A percentile compares a stretch with the other conserved stretches of the same genome.
These are phyloP conservation scores for Tanacetum coccineum DNA, from an alignment of 129 eudicot species.

Conservation along the genomic window DNA sequence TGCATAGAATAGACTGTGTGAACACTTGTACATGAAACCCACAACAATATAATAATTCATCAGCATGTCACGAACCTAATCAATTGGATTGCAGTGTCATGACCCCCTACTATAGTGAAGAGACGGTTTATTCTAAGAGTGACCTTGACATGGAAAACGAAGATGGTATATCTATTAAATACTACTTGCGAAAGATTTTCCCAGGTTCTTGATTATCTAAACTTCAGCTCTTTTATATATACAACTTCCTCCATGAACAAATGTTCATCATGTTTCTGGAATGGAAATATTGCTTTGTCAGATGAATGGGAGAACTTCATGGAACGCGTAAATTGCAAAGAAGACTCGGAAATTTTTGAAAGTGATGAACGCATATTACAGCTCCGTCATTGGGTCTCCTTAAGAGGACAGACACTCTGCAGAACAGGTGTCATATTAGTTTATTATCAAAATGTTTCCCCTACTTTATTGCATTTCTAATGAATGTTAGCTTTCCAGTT, in stretches of 20 bases:
- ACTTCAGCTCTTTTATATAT: slow-evolving; percentile 15
- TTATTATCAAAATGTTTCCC: not conserved
- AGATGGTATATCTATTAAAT: slow-evolving; percentile 89
- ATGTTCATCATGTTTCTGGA: slow-evolving; percentile 21
- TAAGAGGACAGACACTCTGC: slow-evolving; percentile 97
- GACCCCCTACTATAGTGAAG: slow-evolving; percentile 98
- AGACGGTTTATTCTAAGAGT: slow-evolving; percentile 83
- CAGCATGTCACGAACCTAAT: slow-evolving; percentile 17
- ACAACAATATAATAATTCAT: not conserved
- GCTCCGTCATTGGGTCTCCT: slow-evolving; percentile 98
- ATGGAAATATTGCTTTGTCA: slow-evolving; percentile 31
- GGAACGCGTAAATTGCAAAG: slow-evolving; percentile 87
- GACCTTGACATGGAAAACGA: slow-evolving; percentile 98
- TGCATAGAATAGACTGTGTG: not conserved
- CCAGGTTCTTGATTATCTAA: slow-evolving; percentile 62
- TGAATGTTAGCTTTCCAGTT: slow-evolving; percentile 51
- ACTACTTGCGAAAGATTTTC: slow-evolving; percentile 85
- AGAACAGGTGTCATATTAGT: slow-evolving; percentile 64
- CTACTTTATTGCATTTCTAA: slow-evolving; percentile 16
- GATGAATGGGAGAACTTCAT: slow-evolving; percentile 98
- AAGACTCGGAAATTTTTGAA: slow-evolving; percentile 64
- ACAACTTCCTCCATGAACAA: slow-evolving; percentile 14
- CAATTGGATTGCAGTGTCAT: slow-evolving; percentile 67
- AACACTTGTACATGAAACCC: slow-evolving; percentile 10
- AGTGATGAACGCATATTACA: slow-evolving; percentile 87